phyloP scores from a whole-genome alignment of 1,284 basidiomycete genomes.

The Mycena sp. region DNA sequence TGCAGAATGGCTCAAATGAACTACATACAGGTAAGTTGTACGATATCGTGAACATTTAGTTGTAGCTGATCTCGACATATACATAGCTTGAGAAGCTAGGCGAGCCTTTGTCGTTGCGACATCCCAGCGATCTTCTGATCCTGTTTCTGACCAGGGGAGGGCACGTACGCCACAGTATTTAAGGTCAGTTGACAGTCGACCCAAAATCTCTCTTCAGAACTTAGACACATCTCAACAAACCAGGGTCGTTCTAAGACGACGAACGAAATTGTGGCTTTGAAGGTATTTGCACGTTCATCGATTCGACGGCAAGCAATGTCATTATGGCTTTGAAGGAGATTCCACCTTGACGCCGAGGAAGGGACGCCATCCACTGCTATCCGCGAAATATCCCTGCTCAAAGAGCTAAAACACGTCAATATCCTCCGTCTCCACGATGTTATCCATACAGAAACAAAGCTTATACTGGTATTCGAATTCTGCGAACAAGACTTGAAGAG shows the following conservation, averaged over 20 bases:
- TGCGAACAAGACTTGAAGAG: conserved; percentile 99
- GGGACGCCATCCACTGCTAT: conserved; percentile 95
- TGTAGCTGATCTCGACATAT: conserved; percentile 45
- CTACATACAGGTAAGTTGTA: conserved; percentile 70
- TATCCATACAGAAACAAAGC: conserved; percentile 98
- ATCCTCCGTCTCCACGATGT: conserved; percentile 98
- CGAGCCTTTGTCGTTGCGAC: conserved; percentile 39
- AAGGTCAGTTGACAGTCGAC: conserved; percentile 64
- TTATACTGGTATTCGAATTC: conserved; percentile 98
- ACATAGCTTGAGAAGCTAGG: conserved; percentile 88
- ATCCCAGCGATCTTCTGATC: conserved; percentile 5
- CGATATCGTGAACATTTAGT: no score
- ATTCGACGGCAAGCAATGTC: no score
- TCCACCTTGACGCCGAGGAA: conserved; percentile 95
- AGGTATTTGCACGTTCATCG: no score
- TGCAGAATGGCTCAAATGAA: conserved; percentile 48
- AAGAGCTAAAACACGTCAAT: conserved; percentile 94
- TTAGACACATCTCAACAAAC: conserved; percentile 14
- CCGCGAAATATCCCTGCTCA: conserved; percentile 95
- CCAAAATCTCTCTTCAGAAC: not conserved
- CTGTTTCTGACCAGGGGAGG: conserved; percentile 64
- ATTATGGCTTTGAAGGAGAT: conserved; percentile 92
- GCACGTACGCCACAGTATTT: conserved; percentile 91
- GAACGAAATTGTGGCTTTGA: no score
- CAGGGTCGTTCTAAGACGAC: conserved; percentile 87